phyloP scores from a whole-genome alignment of 106 monocot species.

The Acorus calamus region DNA sequence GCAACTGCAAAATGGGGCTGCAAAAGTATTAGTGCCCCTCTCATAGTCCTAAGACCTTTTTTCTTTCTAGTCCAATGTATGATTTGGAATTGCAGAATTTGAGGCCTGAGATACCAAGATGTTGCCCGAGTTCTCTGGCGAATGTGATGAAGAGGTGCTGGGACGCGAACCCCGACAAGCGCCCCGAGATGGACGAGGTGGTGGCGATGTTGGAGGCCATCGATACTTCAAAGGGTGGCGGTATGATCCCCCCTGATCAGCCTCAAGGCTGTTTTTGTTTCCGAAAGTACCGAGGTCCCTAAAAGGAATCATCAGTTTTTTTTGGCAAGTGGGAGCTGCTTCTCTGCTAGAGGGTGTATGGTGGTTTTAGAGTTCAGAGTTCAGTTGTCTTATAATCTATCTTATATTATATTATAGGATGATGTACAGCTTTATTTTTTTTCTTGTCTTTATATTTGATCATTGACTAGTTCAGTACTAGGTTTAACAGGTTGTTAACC shows the following conservation, averaged over 20 bases:
- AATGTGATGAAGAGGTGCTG: conserved; percentile 26
- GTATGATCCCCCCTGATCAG: conserved; percentile 24
- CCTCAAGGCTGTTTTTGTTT: conserved; percentile 23
- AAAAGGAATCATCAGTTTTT: neutral
- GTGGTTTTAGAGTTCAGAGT: too few relatives aligned
- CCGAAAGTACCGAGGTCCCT: conserved; percentile 12
- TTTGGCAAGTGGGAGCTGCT: too few relatives aligned
- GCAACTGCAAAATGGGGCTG: too few relatives aligned
- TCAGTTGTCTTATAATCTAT: too few relatives aligned
- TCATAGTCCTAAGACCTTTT: conserved; percentile 76
- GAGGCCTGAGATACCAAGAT: conserved; percentile 27
- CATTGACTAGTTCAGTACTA: too few relatives aligned
- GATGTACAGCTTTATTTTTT: too few relatives aligned
- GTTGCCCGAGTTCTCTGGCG: conserved; percentile 23
- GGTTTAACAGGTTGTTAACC: too few relatives aligned
- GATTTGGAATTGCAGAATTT: conserved; percentile 11
- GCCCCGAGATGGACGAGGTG: neutral
- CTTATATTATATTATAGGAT: too few relatives aligned
- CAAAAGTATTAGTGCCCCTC: conserved; percentile 68
- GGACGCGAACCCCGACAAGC: conserved; percentile 23
- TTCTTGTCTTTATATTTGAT: too few relatives aligned
- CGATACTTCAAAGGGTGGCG: conserved; percentile 23
- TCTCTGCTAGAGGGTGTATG: too few relatives aligned
- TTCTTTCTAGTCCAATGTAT: conserved; percentile 1
- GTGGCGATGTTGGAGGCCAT: conserved; percentile 25